Conservation (phyloP, 129 eudicot species). For the Flaveria sonorensis region DNA sequence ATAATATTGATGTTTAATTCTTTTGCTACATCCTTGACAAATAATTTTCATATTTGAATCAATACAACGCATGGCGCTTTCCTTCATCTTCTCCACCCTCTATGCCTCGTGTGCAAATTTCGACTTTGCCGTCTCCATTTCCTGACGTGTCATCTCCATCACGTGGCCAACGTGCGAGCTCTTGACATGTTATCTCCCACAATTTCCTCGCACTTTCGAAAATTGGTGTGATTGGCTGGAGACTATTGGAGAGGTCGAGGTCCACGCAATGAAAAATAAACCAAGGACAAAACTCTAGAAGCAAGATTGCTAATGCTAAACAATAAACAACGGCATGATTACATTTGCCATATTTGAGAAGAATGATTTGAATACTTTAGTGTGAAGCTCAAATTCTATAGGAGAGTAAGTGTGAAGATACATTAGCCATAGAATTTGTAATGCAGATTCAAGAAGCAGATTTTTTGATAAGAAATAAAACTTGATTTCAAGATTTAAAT, state of each 20-base stretch:
- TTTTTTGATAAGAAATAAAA: too few relatives aligned
- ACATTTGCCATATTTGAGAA: too few relatives aligned
- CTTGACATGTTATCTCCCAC: constrained; percentile 48
- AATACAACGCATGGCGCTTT: constrained; percentile 41
- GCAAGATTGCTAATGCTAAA: too few relatives aligned
- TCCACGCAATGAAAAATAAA: constrained; percentile 49
- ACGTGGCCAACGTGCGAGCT: constrained; percentile 72
- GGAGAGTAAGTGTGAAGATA: too few relatives aligned
- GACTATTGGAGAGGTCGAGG: constrained; percentile 65
- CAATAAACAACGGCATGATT: too few relatives aligned
- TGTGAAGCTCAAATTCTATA: too few relatives aligned
- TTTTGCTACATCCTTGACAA: constrained; percentile 72
- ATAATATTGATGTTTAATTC: constrained; percentile 34
- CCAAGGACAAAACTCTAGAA: too few relatives aligned
- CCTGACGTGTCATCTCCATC: constrained; percentile 69
- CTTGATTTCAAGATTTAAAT: too few relatives aligned
- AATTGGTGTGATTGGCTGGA: constrained; percentile 37
- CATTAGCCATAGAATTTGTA: too few relatives aligned
- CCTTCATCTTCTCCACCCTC: constrained; percentile 62
- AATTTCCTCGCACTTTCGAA: constrained; percentile 37
- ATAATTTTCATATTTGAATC: constrained; percentile 68
- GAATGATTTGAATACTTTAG: too few relatives aligned
- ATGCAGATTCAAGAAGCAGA: too few relatives aligned
- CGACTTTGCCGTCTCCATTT: constrained; percentile 69
- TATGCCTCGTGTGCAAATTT: constrained; percentile 65